phyloP scores from a whole-genome alignment of 768 basidiomycete species.

The Termitomyces sp. region DNA sequence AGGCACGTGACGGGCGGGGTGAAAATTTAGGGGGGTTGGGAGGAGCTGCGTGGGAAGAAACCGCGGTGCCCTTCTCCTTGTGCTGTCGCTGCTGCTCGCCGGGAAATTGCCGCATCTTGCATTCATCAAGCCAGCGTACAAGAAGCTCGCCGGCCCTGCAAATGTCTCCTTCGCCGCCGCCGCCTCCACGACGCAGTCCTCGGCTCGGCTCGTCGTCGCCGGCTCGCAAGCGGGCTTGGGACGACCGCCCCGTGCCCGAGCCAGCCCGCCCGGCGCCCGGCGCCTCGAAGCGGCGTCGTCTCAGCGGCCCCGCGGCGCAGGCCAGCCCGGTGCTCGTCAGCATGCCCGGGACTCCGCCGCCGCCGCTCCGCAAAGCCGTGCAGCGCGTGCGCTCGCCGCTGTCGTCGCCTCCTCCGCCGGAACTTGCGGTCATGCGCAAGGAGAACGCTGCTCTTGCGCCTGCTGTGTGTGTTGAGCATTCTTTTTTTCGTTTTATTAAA shows the following conservation, averaged over 20 bases:
- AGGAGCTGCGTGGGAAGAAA: too few relatives aligned
- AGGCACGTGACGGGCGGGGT: too few relatives aligned
- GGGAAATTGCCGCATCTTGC: too few relatives aligned
- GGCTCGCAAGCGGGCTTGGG: not conserved
- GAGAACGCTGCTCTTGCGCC: not conserved
- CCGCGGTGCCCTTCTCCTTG: too few relatives aligned
- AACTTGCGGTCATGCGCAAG: not conserved
- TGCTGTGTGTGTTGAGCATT: not conserved
- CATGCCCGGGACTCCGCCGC: not conserved
- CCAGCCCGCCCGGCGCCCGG: not conserved
- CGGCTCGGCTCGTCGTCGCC: not conserved
- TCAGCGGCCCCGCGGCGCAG: not conserved
- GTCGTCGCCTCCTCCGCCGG: not conserved
- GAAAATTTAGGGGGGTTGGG: too few relatives aligned
- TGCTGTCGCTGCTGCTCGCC: too few relatives aligned
- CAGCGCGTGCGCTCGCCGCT: not conserved
- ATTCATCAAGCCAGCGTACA: too few relatives aligned
- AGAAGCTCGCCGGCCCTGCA: not conserved
- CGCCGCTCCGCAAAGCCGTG: not conserved
- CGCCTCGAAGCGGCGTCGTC: not conserved
- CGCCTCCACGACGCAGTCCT: not conserved
- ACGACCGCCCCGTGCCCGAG: not conserved
- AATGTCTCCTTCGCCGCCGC: not conserved
- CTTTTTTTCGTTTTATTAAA: not conserved
- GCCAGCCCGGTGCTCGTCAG: not conserved